Evolutionary conservation across 2,329 filamentous ascomycete genomes (phyloP), one percentile per base, ranked within the genome.

Genomic region (Didymella exigua): DNA sequence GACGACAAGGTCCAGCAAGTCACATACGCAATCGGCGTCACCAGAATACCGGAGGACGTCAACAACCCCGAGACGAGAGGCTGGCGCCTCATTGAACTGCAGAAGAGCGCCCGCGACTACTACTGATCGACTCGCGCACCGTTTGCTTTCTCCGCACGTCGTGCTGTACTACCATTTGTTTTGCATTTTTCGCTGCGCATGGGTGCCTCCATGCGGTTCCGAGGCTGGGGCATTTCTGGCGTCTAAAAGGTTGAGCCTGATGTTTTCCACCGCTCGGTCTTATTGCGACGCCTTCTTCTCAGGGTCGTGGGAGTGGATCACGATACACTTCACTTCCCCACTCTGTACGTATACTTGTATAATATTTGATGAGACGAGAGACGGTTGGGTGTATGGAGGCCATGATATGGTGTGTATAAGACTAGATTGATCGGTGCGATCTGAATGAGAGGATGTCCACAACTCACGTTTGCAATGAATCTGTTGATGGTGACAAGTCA

Each of bases 1-100:
- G 95, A 99, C 77, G 95, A 99, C 78, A 96, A 93, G 79, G 95
- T 99, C 21, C 95, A 99, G 78, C 87, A 96, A 65, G 95, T 99
- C 64, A 98, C 95, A 2, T 99, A 99, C 72, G 95, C 93, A 60
- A 98, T 99, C 66, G 95, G 95, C 67, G 89, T 99, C 57, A 99
- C 95, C 3, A 84, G 95, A 62, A 87, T 96, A 56, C 88, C 95
- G 2, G 95, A 99, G 73, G 95, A 99, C 66, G 93, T 98, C 65
- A 93, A 88, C 81, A 98, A 99, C 76, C 90, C 92, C 2, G 95
- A 99, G 80, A 99, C 95, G 10, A 85, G 93, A 71, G 95, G 95
- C 27, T 99, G 95, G 95, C 88, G 93, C 70, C 81, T 99, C 76
- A 98, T 99, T 72, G 95, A 99, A 80, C 86, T 99, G 81, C 95